These are phyloP conservation scores for Penicillium concentricum DNA, from an alignment of 2,329 filamentous ascomycete species.

Conservation along the genomic window DNA sequence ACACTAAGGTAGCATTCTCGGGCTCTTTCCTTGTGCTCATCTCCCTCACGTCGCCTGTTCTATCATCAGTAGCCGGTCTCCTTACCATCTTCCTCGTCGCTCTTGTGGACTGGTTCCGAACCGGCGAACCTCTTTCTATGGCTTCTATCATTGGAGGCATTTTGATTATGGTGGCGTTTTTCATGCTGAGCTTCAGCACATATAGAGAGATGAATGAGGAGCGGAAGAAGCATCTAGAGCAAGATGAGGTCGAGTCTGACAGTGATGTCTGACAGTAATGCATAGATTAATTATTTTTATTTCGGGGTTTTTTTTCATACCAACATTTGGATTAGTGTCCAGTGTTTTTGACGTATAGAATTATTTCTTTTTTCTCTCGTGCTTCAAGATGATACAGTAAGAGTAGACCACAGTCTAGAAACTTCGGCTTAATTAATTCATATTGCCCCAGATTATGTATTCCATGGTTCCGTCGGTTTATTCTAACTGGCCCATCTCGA, in stretches of 20 bases:
- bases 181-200: conserved; percentile 85
- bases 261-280: conserved; percentile 45
- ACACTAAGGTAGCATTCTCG: conserved; percentile 62
- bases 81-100: conserved; percentile 97
- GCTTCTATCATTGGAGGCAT: conserved; percentile 79
- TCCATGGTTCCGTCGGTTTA: too few relatives aligned
- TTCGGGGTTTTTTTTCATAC: not conserved
- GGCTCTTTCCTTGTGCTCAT: conserved; percentile 93
- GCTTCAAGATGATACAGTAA: too few relatives aligned
- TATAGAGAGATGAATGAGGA: conserved; percentile 92
- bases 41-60: conserved; percentile 84
- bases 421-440: too few relatives aligned
- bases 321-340: conserved; percentile 4
- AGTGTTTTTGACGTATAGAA: not conserved
- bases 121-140: conserved; percentile 69
- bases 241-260: conserved; percentile 45
- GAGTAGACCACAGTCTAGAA: too few relatives aligned
- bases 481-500: too few relatives aligned
- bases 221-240: conserved; percentile 56
- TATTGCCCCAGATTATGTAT: too few relatives aligned
- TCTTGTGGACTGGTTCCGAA: conserved; percentile 82
- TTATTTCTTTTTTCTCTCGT: not conserved
- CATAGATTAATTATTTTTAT: conserved; percentile 25
- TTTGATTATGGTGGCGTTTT: conserved; percentile 84
- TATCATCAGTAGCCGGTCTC: conserved; percentile 87